Base-by-base conservation (phyloP, 2,329 filamentous ascomycete genomes). In the Aspergillus sp. region DNA sequence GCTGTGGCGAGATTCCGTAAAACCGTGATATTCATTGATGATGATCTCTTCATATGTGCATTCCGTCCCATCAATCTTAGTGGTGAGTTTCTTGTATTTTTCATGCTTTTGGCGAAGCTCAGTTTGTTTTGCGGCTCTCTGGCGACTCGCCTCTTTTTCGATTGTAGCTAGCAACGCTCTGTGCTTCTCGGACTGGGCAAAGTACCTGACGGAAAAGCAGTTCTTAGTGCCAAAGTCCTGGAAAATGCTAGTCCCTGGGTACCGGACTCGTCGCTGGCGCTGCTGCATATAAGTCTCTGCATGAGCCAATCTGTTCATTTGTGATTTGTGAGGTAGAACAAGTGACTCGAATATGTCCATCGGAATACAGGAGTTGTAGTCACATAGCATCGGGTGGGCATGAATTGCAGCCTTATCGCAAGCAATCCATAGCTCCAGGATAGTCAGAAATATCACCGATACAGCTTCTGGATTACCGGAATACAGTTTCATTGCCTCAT, bases 401-500 rank as follows among this genome's bases (percentile, higher is more conserved):
- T 55, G 14, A 1, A 75, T 70, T 0, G 80, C 79, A 2, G 74
- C 72, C 51, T 73, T 80, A 59, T 89, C 85, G 33, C 81, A 78
- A 0, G 81, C 82, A 7, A 84, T 66, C 86, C 86, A 89, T 0
- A 88, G 66, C 54, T 87, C 84, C 3, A 85, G 62, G 0, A 83
- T 63, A 0, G 80, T 83, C 0, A 89, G 74, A 3, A 85, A 56
- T 81, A 87, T 86, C 4, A 79, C 59, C 0, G 86, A 88, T 0
- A 73, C 63, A 0, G 69, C 70, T 58, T 82, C 78, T 0, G 85
- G 80, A 2, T 78, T 75, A 0, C 51, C 59, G 0, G 53, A 2
- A 44, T 85, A 86, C 0, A 35, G 8, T 0, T 1, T 0, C 0
- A 27, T 41, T 0, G 76, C 76, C 3, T 21, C 3, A 0, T 15